phyloP scores from a whole-genome alignment of 768 basidiomycete species.

The Pulveroboletus ravenelii region DNA sequence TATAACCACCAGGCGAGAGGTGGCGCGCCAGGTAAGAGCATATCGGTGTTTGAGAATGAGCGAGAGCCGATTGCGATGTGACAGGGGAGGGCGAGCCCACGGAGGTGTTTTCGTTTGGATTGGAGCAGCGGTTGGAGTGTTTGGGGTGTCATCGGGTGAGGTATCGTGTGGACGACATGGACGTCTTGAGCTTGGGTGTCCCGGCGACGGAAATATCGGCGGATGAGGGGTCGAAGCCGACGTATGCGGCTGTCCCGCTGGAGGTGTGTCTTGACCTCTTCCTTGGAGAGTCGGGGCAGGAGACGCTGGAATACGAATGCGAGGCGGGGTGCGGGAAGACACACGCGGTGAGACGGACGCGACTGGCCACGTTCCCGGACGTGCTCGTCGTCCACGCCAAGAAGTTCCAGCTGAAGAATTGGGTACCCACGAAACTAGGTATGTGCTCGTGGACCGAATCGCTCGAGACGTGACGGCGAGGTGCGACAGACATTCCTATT shows the following conservation, averaged over 20 bases:
- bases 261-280: slow-evolving; percentile 56
- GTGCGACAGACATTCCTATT: slow-evolving; percentile 73
- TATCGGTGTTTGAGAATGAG: not conserved
- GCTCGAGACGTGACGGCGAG: not conserved
- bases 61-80: not conserved
- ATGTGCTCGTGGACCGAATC: slow-evolving; percentile 16
- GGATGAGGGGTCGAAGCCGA: slow-evolving; percentile 37
- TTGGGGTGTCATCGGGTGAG: slow-evolving; percentile 71
- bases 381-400: slow-evolving; percentile 86
- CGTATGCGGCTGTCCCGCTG: slow-evolving; percentile 61
- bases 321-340: slow-evolving; percentile 67
- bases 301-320: slow-evolving; percentile 78
- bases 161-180: slow-evolving; percentile 72
- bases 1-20: slow-evolving; percentile 47
- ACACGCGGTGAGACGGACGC: slow-evolving; percentile 61
- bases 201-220: slow-evolving; percentile 46
- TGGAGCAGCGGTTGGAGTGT: slow-evolving; percentile 88
- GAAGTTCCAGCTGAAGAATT: slow-evolving; percentile 92
- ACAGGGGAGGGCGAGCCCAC: slow-evolving; percentile 54
- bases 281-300: slow-evolving; percentile 41
- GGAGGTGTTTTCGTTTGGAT: slow-evolving; percentile 68
- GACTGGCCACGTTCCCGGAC: slow-evolving; percentile 84
- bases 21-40: slow-evolving; percentile 32
- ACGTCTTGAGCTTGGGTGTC: slow-evolving; percentile 77
- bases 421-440: slow-evolving; percentile 97